Evolutionary conservation across 1,284 basidiomycete genomes (phyloP).

Genomic region (Anthracocystis panici-leucophaei): DNA sequence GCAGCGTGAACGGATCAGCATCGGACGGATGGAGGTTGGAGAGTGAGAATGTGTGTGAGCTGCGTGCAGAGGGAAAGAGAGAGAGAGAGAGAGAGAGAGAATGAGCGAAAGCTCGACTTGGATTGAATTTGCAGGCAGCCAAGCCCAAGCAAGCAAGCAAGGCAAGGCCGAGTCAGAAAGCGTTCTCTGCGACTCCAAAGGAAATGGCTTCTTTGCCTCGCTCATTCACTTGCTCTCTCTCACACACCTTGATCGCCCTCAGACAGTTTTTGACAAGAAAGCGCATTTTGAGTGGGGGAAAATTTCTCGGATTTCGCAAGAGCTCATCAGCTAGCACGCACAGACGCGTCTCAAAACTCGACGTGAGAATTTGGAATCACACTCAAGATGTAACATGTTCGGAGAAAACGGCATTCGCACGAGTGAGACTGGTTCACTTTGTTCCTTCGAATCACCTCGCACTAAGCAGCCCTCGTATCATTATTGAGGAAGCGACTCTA

Average conservation of each 20-base stretch:
- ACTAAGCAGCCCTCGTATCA: too few species aligned
- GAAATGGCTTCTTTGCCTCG: too few species aligned
- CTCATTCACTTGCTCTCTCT: too few species aligned
- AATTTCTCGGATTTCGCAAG: conserved; percentile 5
- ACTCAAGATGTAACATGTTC: background rate
- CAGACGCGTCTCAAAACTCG: conserved; percentile 9
- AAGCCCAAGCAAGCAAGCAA: too few species aligned
- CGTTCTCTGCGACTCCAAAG: too few species aligned
- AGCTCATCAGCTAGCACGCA: background rate
- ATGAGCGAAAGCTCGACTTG: background rate
- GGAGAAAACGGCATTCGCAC: background rate
- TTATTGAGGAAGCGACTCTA: too few species aligned
- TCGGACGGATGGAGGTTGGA: conserved; percentile 9
- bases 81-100: too few species aligned
- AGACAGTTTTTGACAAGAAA: too few species aligned
- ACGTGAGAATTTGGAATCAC: background rate
- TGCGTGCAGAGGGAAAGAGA: background rate
- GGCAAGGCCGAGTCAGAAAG: too few species aligned
- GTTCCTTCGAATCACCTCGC: background rate
- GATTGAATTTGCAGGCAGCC: background rate
- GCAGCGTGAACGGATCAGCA: conserved; percentile 7
- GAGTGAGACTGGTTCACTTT: background rate
- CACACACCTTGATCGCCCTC: too few species aligned
- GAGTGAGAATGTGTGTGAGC: too few species aligned
- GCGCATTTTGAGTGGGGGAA: too few species aligned